Conservation (phyloP, 1,284 basidiomycete genomes). For the Cutaneotrichosporon spelunceum region DNA sequence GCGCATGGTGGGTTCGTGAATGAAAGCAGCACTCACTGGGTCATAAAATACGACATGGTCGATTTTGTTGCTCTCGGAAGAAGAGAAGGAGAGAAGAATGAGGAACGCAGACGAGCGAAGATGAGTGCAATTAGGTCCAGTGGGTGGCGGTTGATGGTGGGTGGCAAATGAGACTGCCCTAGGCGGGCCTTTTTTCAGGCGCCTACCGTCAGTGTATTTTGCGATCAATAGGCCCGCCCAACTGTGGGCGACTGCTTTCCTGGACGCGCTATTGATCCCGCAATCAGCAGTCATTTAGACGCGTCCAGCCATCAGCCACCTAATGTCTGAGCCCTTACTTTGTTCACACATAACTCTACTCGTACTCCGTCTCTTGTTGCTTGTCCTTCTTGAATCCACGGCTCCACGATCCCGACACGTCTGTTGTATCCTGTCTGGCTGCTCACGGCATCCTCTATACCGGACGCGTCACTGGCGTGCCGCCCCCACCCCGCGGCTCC, state of each 20-base stretch:
- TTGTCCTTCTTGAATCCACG: neutral
- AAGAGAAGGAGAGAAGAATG: neutral
- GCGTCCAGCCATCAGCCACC: neutral
- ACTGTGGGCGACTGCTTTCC: neutral
- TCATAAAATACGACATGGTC: constrained; percentile 54
- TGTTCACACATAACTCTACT: neutral
- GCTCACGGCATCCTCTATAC: too few species aligned
- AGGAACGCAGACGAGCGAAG: neutral
- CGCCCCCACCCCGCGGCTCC: too few species aligned
- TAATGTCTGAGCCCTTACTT: neutral
- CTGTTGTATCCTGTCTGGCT: too few species aligned
- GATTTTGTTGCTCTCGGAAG: neutral
- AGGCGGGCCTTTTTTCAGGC: too few species aligned
- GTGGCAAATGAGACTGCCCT: neutral
- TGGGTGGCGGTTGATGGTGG: neutral
- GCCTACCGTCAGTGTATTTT: too few species aligned
- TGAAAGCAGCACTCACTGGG: constrained; percentile 44
- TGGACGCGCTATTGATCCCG: neutral
- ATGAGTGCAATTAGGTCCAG: too few species aligned
- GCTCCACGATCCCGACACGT: neutral
- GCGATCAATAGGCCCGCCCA: neutral
- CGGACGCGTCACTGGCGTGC: too few species aligned
- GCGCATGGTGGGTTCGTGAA: too few species aligned
- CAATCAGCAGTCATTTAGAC: neutral
- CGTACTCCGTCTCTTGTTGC: neutral